Conservation (phyloP, 345 rosid genomes). For the Bruguiera gymnorhiza region DNA sequence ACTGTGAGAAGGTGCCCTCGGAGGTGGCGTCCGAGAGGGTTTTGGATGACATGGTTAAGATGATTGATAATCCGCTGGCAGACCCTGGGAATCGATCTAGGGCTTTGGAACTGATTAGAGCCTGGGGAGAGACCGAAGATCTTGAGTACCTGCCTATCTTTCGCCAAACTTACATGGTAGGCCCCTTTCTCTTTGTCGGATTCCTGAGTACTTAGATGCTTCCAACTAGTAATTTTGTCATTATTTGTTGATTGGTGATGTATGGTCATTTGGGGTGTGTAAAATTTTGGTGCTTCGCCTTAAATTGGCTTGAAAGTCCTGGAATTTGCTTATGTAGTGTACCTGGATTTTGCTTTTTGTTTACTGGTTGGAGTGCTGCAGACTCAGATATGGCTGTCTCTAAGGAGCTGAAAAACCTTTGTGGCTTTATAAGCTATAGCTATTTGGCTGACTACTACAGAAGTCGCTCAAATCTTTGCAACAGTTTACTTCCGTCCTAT, state of each 20-base stretch:
- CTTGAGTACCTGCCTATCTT: slow-evolving; percentile 77
- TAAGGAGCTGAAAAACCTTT: neutral
- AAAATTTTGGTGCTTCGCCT: too few species aligned
- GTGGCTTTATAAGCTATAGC: neutral
- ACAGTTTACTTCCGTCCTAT: neutral
- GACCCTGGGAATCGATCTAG: slow-evolving; percentile 48
- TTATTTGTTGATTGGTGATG: too few species aligned
- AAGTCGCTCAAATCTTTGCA: neutral
- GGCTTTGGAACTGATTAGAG: slow-evolving; percentile 65
- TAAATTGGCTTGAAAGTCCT: too few species aligned
- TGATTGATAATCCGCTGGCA: slow-evolving; percentile 52
- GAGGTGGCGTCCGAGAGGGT: slow-evolving; percentile 74
- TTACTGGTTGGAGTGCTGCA: neutral
- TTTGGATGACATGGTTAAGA: slow-evolving; percentile 81
- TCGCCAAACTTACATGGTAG: slow-evolving; percentile 69
- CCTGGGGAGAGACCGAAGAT: slow-evolving; percentile 79
- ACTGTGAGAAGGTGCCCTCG: slow-evolving; percentile 72
- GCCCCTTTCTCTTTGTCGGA: neutral
- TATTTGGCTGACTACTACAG: neutral
- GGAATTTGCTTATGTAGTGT: neutral
- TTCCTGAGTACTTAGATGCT: too few species aligned
- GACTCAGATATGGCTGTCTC: neutral
- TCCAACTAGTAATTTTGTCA: too few species aligned
- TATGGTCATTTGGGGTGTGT: too few species aligned
- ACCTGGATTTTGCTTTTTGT: neutral